Evolutionary conservation across 225 moss, liverwort and hornwort genomes (phyloP).

Genomic region (Bryum argenteum): DNA sequence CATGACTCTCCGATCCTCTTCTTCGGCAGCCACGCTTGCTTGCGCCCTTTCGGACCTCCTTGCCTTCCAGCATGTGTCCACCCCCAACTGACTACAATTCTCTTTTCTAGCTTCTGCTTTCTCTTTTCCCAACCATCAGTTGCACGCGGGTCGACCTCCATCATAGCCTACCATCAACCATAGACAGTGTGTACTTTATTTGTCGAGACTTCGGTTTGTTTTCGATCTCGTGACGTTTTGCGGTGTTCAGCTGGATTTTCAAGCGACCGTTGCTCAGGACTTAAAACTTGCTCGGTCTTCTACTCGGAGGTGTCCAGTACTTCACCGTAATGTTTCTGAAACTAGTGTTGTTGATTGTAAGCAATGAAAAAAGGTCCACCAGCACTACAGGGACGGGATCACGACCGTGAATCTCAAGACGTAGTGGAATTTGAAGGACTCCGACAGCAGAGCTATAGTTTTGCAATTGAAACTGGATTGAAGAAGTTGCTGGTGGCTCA

Average conservation of each 20-base stretch:
- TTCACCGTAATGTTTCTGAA: neutral
- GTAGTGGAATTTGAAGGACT: neutral
- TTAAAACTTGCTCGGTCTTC: neutral
- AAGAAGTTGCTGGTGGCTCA: neutral
- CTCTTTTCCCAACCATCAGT: neutral
- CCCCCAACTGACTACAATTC: neutral
- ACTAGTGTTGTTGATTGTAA: neutral
- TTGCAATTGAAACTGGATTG: conserved; percentile 3
- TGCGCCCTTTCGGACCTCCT: neutral
- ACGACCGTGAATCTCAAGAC: neutral
- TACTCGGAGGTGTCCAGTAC: neutral
- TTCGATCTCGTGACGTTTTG: neutral
- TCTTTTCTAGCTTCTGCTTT: neutral
- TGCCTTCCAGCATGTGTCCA: neutral
- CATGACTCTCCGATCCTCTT: too few relatives aligned
- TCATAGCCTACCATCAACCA: neutral
- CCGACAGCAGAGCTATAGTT: neutral
- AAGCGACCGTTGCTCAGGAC: too few relatives aligned
- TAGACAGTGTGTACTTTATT: neutral
- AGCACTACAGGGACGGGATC: neutral
- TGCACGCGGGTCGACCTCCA: neutral
- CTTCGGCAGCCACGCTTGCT: neutral
- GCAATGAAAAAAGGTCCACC: neutral
- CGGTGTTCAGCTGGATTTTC: neutral
- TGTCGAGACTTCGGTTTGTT: neutral